Base-by-base conservation (phyloP, 805 yeast genomes). In the Metschnikowia peoriensis region DNA sequence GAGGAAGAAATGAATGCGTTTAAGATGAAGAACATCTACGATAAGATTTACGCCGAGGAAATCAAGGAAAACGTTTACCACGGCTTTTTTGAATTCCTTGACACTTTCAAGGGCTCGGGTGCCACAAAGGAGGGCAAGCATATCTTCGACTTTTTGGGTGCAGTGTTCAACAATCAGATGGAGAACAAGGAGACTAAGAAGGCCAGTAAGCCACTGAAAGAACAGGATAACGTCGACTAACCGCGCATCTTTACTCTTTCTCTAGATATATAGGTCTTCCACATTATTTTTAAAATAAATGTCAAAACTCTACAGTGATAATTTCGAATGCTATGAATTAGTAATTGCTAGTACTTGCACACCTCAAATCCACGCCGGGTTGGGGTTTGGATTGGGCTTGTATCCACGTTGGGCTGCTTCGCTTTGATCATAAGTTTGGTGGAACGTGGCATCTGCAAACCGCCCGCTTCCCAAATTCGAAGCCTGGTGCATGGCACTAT, bases 61-160 rank as follows among this genome's bases (percentile, higher is more conserved):
- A 86, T 82, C 43, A 82, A 83, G 63, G 97, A 91, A 62, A 89
- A 91, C 64, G 87, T 86, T 4, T 92, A 89, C 72, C 85, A 90
- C 58, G 96, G 96, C 0, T 93, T 94, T 66, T 94, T 89, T 69
- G 88, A 88, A 43, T 93, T 89, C 66, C 86, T 94, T 59, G 99
- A 93, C 69, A 83, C 87, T 38, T 90, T 86, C 67, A 70, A 63
- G 53, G 79, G 81, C 28, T 55, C 62, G 15, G 65, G 64, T 16
- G 70, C 70, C 39, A 69, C 70, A 29, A 66, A 63, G 46, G 59
- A 61, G 32, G 63, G 63, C 12, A 83, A 83, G 41, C 82, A 82
- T 35, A 79, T 82, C 15, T 82, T 85, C 61, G 85, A 82, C 61
- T 86, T 82, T 64, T 64, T 80, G 56, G 79, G 80, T 28, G 79